Base-by-base conservation (phyloP, 2,329 filamentous ascomycete genomes). In the Didymella glomerata region DNA sequence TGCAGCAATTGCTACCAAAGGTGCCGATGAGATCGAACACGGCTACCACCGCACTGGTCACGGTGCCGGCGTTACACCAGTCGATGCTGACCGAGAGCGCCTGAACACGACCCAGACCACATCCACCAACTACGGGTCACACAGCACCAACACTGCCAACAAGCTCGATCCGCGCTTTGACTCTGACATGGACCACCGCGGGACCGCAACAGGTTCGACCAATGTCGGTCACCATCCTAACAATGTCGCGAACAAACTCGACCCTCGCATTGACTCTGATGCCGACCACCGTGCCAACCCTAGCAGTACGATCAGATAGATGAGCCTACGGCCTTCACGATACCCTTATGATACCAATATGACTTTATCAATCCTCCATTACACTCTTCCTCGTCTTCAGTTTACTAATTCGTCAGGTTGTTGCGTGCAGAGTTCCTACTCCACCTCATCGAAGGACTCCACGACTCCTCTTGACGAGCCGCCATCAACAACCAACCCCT, bases 1-100 rank as follows among this genome's bases (percentile, higher is more conserved):
- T 54, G 55, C 73, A 52, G 67, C 64, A 9, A 73, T 77, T 41
- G 72, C 75, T 13, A 64, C 68, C 14, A 68, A 69, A 11, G 76
- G 77, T 48, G 62, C 72, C 40, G 61, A 76, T 41, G 76, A 78
- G 52, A 73, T 76, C 55, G 66, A 75, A 8, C 63, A 68, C 44
- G 74, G 73, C 32, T 72, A 74, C 51, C 72, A 73, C 27, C 70
- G 71, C 13, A 69, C 72, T 40, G 64, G 69, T 14, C 68, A 65
- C n/a, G 65, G 66, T 20, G 73, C 72, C 16, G 73, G 72, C 13
- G 69, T 73, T 4, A 69, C 69, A 32, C 68, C 70, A 18, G 56
- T 57, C 25, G 71, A 74, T 48, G 67, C 66, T 13, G 66, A 67
- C n/a, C 65, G 63, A 16, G 68, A 74, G 52, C 65, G 63, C 24